A percentile compares a stretch with the other conserved stretches of the same genome.
phyloP scores from a whole-genome alignment of 1,284 basidiomycete genomes.

The Trametes versicolor region DNA sequence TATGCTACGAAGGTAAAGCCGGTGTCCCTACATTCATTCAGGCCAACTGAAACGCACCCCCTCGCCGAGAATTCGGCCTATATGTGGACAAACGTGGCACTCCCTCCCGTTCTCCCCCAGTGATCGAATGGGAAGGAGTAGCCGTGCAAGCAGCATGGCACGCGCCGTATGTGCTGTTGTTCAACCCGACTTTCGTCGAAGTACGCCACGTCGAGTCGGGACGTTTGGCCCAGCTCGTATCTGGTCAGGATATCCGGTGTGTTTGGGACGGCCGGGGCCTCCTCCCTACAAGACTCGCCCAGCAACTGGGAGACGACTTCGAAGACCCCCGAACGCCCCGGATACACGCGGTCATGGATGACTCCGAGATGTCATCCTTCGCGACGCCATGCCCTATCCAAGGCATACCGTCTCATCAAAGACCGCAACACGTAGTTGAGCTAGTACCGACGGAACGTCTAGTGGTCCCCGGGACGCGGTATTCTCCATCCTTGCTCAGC shows the following conservation, averaged over 20 bases:
- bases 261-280: slow-evolving; percentile 86
- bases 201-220: slow-evolving; percentile 89
- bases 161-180: slow-evolving; percentile 89
- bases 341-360: slow-evolving; percentile 79
- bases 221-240: slow-evolving; percentile 89
- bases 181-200: slow-evolving; percentile 93
- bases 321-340: slow-evolving; percentile 71
- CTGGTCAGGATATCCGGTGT: slow-evolving; percentile 84
- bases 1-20: slow-evolving; percentile 88
- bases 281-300: slow-evolving; percentile 44
- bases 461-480: slow-evolving; percentile 65
- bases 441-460: slow-evolving; percentile 82
- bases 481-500: slow-evolving; percentile 59
- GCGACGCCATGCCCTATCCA: slow-evolving; percentile 12
- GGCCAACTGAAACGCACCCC: neutral
- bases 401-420: slow-evolving; percentile 49
- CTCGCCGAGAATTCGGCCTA: slow-evolving; percentile 84
- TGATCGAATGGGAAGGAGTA: slow-evolving; percentile 95
- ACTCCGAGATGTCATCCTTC: slow-evolving; percentile 51
- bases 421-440: slow-evolving; percentile 78
- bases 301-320: slow-evolving; percentile 50
- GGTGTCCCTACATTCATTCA: neutral
- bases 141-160: slow-evolving; percentile 90
- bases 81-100: slow-evolving; percentile 91
- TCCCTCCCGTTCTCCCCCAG: slow-evolving; percentile 74